phyloP scores from a whole-genome alignment of 805 yeast genomes.

The Yarrowia sp. region DNA sequence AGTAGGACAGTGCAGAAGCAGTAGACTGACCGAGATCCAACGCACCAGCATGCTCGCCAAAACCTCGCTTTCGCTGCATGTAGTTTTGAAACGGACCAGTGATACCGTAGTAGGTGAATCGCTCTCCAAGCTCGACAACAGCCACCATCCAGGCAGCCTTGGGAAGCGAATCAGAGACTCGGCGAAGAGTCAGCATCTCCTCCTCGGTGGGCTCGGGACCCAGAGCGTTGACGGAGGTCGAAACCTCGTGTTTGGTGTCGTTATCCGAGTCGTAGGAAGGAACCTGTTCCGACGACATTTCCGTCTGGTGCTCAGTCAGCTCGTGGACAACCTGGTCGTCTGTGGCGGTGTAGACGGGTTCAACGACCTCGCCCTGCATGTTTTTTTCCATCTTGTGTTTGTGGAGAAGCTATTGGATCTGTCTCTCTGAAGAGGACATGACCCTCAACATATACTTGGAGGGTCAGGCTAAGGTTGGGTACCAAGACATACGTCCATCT shows the following conservation, averaged over 20 bases:
- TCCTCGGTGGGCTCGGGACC: conserved; percentile 48
- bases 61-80: conserved; percentile 47
- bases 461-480: neutral
- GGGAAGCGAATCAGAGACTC: conserved; percentile 52
- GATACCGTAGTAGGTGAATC: conserved; percentile 77
- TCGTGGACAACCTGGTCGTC: too few species aligned
- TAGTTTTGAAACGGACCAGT: conserved; percentile 75
- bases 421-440: neutral
- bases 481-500: conserved; percentile 10
- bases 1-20: conserved; percentile 69
- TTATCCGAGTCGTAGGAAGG: conserved; percentile 2
- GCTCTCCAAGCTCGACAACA: conserved; percentile 72
- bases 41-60: conserved; percentile 47
- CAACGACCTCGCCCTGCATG: neutral
- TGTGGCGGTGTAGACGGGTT: conserved; percentile 8
- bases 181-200: conserved; percentile 51
- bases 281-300: too few species aligned
- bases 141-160: conserved; percentile 60
- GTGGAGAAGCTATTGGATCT: too few species aligned
- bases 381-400: neutral
- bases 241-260: neutral
- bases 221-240: conserved; percentile 16
- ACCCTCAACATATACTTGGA: neutral
- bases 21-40: conserved; percentile 57
- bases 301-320: too few species aligned